A percentile compares a stretch with the other conserved stretches of the same genome.
Conservation (phyloP, 2,329 filamentous ascomycete genomes). For the Plenodomus lindquistii region DNA sequence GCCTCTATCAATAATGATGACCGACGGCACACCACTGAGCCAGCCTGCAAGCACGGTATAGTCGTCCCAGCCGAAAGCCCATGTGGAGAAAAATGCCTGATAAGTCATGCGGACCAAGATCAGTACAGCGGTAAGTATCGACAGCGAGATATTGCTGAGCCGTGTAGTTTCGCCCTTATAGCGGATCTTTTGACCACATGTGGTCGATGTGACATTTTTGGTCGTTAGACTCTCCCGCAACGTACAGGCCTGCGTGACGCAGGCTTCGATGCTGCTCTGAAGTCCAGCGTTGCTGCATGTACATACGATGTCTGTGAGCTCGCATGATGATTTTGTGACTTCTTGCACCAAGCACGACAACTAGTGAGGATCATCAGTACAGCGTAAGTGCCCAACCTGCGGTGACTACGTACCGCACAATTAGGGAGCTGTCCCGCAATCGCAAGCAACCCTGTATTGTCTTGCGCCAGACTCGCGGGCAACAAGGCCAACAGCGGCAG, state of each 20-base stretch:
- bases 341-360: slow-evolving; percentile 14
- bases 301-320: slow-evolving; percentile 14
- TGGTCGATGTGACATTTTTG: slow-evolving; percentile 45
- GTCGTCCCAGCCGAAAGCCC: slow-evolving; percentile 43
- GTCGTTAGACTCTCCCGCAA: slow-evolving; percentile 24
- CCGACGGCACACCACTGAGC: neutral
- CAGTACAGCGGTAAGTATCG: slow-evolving; percentile 35
- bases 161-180: slow-evolving; percentile 36
- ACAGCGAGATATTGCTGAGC: slow-evolving; percentile 33
- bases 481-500: slow-evolving; percentile 1
- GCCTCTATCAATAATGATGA: slow-evolving; percentile 12
- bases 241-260: slow-evolving; percentile 1
- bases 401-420: slow-evolving; percentile 7
- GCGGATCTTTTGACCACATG: slow-evolving; percentile 41
- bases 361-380: slow-evolving; percentile 5
- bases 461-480: slow-evolving; percentile 1
- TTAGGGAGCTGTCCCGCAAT: slow-evolving; percentile 1
- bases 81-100: slow-evolving; percentile 26
- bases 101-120: slow-evolving; percentile 39
- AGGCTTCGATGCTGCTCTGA: slow-evolving; percentile 8
- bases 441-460: neutral
- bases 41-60: slow-evolving; percentile 8
- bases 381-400: neutral
- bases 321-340: slow-evolving; percentile 11
- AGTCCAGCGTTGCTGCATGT: slow-evolving; percentile 13